Percentiles rank a stretch among this genome's conserved stretches.
Evolutionary conservation across 1,139 yeast genomes (phyloP).

Genomic region (Arxiozyma slooffiae): DNA sequence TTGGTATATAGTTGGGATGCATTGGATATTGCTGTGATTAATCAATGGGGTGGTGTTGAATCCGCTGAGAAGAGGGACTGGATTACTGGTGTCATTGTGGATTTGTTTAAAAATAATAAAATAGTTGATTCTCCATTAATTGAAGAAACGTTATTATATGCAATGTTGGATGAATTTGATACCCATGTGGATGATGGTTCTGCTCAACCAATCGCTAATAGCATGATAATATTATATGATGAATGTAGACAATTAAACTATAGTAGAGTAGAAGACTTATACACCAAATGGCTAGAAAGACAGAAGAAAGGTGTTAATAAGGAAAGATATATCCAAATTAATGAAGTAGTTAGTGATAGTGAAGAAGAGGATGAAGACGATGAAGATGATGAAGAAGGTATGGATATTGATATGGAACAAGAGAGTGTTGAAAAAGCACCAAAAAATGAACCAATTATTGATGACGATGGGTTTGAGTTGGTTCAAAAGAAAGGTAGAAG

Average conservation of each 20-base stretch:
- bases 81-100: conserved; percentile 78
- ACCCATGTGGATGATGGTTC: conserved; percentile 82
- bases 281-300: conserved; percentile 47
- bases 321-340: conserved; percentile 37
- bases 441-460: conserved; percentile 49
- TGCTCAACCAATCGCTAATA: conserved; percentile 62
- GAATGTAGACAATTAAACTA: conserved; percentile 50
- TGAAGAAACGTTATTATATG: conserved; percentile 76
- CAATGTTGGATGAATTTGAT: conserved; percentile 93
- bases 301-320: conserved; percentile 33
- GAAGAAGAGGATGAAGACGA: conserved; percentile 31
- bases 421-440: background rate
- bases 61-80: conserved; percentile 90
- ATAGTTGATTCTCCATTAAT: conserved; percentile 66
- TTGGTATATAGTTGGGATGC: conserved; percentile 84
- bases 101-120: conserved; percentile 53
- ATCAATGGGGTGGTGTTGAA: conserved; percentile 92
- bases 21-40: conserved; percentile 83
- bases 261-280: conserved; percentile 47
- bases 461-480: conserved; percentile 88
- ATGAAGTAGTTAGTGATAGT: conserved; percentile 37
- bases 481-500: conserved; percentile 61
- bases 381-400: conserved; percentile 30
- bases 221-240: conserved; percentile 55
- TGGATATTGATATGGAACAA: background rate